These are phyloP conservation scores for Paramecium sexaurelia DNA, from an alignment of 73 alveolate genomes.

Conservation along the genomic window DNA sequence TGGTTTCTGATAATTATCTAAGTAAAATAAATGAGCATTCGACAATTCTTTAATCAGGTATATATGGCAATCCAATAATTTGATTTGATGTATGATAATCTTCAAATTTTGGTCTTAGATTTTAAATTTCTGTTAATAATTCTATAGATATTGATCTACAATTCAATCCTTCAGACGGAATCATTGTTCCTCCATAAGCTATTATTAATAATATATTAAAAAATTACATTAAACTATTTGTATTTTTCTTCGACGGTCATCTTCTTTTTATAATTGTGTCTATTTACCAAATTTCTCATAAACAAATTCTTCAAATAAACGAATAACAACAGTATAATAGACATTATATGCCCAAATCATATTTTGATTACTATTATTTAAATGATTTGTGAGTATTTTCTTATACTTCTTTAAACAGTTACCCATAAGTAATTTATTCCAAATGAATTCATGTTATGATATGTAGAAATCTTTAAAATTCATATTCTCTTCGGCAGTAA, in stretches of 20 bases:
- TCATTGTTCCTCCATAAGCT: constrained; percentile 59
- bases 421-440: constrained; percentile 37
- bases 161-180: constrained; percentile 53
- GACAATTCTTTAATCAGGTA: neutral
- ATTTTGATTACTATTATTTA: neutral
- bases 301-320: constrained; percentile 46
- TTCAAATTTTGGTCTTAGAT: neutral
- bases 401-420: constrained; percentile 18
- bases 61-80: constrained; percentile 21
- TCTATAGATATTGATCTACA: constrained; percentile 37
- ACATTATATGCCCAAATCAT: constrained; percentile 10
- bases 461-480: constrained; percentile 45
- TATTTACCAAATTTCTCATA: constrained; percentile 18
- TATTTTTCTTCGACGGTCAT: constrained; percentile 15
- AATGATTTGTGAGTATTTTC: neutral
- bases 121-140: neutral
- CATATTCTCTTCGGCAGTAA: constrained; percentile 59
- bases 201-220: neutral
- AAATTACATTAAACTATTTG: constrained; percentile 19
- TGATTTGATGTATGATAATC: neutral
- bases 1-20: constrained; percentile 34
- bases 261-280: constrained; percentile 30
- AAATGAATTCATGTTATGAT: constrained; percentile 34
- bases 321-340: neutral
- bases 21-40: constrained; percentile 33